Conservation (phyloP, 768 basidiomycete genomes). For the Termitomyces sp. region DNA sequence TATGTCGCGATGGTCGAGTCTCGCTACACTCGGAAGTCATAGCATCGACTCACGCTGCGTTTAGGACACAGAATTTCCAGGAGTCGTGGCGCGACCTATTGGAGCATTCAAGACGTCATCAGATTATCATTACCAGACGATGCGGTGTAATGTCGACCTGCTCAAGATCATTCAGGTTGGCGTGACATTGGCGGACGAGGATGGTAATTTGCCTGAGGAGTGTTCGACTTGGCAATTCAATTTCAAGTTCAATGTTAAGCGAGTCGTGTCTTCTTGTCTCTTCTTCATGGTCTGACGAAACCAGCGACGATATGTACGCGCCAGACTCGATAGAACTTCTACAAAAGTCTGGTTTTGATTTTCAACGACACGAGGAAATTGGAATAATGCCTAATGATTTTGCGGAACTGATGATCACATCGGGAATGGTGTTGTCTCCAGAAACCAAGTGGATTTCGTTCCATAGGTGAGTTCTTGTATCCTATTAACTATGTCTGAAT, state of each 20-base stretch:
- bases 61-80: conserved; percentile 98
- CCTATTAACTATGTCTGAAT: background rate
- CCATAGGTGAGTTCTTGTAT: conserved; percentile 66
- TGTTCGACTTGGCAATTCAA: conserved; percentile 99
- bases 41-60: conserved; percentile 18
- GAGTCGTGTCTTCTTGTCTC: conserved; percentile 16
- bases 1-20: conserved; percentile 89
- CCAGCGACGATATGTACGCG: conserved; percentile 95
- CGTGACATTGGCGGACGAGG: conserved; percentile 88
- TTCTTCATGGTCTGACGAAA: background rate
- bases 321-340: conserved; percentile 96
- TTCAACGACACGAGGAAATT: conserved; percentile 86
- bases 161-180: conserved; percentile 98
- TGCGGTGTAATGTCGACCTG: conserved; percentile 98
- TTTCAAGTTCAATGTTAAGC: conserved; percentile 90
- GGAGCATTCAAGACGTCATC: conserved; percentile 94
- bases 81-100: conserved; percentile 95
- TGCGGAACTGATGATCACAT: conserved; percentile 95
- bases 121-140: conserved; percentile 99
- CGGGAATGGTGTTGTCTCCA: conserved; percentile 82
- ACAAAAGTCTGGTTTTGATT: conserved; percentile 93
- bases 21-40: conserved; percentile 15
- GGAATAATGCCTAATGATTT: conserved; percentile 93
- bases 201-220: conserved; percentile 87
- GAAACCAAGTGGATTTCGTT: conserved; percentile 98